A percentile compares a stretch with the other conserved stretches of the same genome.
phyloP scores from a whole-genome alignment of 1,284 basidiomycete genomes.

The Ganoderma meredithae region DNA sequence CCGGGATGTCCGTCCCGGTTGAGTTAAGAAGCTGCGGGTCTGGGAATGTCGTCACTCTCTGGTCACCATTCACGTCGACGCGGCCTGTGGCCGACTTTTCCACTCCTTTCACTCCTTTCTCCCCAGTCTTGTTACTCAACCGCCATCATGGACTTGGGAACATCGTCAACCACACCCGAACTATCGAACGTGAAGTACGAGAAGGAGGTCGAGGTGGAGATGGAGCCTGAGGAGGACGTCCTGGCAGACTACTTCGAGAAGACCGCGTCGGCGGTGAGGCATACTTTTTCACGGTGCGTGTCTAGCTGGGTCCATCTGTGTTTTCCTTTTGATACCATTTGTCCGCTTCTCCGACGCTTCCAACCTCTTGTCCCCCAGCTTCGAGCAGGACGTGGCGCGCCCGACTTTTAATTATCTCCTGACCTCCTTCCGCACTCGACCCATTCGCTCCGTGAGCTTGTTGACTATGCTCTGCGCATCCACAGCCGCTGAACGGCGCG shows the following conservation, averaged over 20 bases:
- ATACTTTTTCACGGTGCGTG: constrained; percentile 25
- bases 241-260: constrained; percentile 31
- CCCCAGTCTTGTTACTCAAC: neutral
- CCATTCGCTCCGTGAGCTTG: constrained; percentile 24
- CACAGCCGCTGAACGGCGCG: too few relatives aligned
- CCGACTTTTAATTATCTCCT: constrained; percentile 23
- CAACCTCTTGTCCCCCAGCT: constrained; percentile 7
- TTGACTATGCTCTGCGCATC: neutral
- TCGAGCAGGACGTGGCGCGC: constrained; percentile 24
- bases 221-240: constrained; percentile 23
- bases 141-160: neutral
- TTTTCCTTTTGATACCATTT: neutral
- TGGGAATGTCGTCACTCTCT: neutral
- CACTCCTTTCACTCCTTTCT: neutral
- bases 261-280: constrained; percentile 29
- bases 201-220: neutral
- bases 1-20: too few relatives aligned
- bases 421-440: constrained; percentile 19
- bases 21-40: too few relatives aligned
- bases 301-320: too few relatives aligned
- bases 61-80: constrained; percentile 2
- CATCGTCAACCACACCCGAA: neutral
- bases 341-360: neutral
- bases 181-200: neutral
- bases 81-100: neutral